Evolutionary conservation across 345 rosid genomes (phyloP), one percentile per base, ranked within the genome.

Genomic region (Limnanthes douglasii): DNA sequence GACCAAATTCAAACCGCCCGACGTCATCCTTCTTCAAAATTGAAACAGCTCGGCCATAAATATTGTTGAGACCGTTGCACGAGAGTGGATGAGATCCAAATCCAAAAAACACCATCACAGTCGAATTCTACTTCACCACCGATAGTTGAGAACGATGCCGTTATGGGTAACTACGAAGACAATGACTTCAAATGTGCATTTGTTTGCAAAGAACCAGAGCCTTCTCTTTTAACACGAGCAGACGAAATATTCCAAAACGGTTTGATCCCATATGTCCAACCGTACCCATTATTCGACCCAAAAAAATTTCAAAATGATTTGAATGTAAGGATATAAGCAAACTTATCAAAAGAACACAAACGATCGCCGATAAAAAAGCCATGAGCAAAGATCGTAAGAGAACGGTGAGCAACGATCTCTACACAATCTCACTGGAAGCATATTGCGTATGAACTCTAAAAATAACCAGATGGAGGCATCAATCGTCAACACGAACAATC

Each of bases 361-460:
- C 45, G 46, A 31, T 78, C 76, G 0, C 67, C 80, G 29, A 8
- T 63, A 25, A 54, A 69, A 24, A 68, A 77, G 3, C 47, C 53
- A 64, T 50, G 53, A 65, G 71, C 8, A 92, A 86, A 0, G 69
- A 66, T 1, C 75, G 73, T 27, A 34, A 64, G 45, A 21, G 37
- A 18, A 15, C 49, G 31, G 6, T 65, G 30, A 62, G 73, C 9
- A 54, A 60, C 9, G 94, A 81, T 11, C 46, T 74, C 0, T 65
- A 60, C 11, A 57, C 64, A 3, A 33, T 70, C 15, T 39, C 69
- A 4, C 61, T 73, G 1, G 86, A 61, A 6, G 54, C 41, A 11
- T 81, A 75, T 57, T 86, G 96, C 50, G 75, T 59, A 1, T 86
- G 96, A 94, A 56, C 47, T 13, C 86, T 92, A 0, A 72, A 66